Evolutionary conservation across 192 early-diverging fungal genomes (phyloP).

Genomic region (Coemansia sp.): DNA sequence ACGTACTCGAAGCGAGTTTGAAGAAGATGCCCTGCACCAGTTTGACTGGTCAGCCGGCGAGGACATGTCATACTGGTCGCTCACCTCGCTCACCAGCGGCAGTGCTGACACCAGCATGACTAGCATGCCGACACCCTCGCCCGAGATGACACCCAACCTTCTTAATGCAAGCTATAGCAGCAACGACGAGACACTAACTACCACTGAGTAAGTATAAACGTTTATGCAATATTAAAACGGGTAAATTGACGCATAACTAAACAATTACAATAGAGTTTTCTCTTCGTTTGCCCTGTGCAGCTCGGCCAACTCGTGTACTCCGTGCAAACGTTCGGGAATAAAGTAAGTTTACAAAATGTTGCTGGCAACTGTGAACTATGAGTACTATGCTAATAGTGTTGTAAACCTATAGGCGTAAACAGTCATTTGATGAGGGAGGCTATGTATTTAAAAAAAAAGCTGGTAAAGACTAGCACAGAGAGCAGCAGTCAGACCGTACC

Average conservation of each 20-base stretch:
- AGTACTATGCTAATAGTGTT: no score
- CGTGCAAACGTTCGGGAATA: neutral
- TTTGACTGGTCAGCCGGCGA: constrained; percentile 27
- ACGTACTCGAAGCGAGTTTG: constrained; percentile 8
- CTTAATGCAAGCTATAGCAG: constrained; percentile 7
- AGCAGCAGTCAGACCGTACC: neutral
- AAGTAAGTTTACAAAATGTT: neutral
- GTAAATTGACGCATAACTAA: neutral
- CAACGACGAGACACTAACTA: constrained; percentile 19
- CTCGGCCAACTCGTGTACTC: neutral
- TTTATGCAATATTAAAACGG: neutral
- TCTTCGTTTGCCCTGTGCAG: neutral
- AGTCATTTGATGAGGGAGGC: neutral
- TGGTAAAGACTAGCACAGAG: neutral
- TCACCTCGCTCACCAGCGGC: constrained; percentile 20
- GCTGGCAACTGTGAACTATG: neutral
- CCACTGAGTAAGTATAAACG: constrained; percentile 6
- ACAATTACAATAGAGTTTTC: neutral
- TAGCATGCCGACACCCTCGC: constrained; percentile 19
- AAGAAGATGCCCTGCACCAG: constrained; percentile 3
- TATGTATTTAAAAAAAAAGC: neutral
- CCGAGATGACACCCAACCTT: constrained; percentile 8
- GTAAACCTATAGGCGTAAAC: neutral
- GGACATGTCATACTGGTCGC: constrained; percentile 22
- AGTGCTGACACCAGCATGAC: constrained; percentile 7